Evolutionary conservation across 2,329 filamentous ascomycete species (phyloP), one percentile per base, ranked within the genome.

Genomic region (Claviceps sorghi): DNA sequence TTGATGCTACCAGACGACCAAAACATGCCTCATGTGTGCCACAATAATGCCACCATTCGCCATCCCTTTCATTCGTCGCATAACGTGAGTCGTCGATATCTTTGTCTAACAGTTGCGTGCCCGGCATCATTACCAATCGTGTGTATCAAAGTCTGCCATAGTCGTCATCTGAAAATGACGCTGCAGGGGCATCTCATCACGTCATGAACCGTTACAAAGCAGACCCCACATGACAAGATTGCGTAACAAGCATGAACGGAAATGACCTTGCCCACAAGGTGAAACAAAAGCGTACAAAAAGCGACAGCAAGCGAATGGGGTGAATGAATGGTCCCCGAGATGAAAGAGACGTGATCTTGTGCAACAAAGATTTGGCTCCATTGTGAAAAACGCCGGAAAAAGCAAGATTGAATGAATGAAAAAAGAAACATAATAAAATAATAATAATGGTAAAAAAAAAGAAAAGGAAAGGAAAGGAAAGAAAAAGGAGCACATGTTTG

Each of bases 111-210:
- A 22, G 26, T 30, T 52, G 49, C 46, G 44, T 32, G n/a, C 42
- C 52, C 11, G 17, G 30, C 29, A 41, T 53, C 51, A 36, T 15
- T 48, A 22, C 45, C 44, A 51, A 32, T 53, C 52, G 48, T 50
- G 50, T 48, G 50, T 48, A 42, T 51, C 48, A 42, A 13, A 44
- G 36, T 40, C 44, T 38, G 41, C n/a, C 40, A 15, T 22, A 34
- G 36, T 38, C 45, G 29, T n/a, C 56, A 56, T 60, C 57, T 57
- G 50, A 54, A 42, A 57, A 56, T 57, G 56, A 56, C 42, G 54
- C 29, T 11, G 1, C 19, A 52, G 54, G 56, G 57, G 57, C 60
- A 62, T 61, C 56, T 57, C 59, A 58, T 60, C 55, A 60, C 55
- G 54, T 58, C 55, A 50, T 55, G 43, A 55, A 46, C 36, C 54